phyloP scores from a whole-genome alignment of 768 basidiomycete genomes.

The Melanogaster broomeanus region DNA sequence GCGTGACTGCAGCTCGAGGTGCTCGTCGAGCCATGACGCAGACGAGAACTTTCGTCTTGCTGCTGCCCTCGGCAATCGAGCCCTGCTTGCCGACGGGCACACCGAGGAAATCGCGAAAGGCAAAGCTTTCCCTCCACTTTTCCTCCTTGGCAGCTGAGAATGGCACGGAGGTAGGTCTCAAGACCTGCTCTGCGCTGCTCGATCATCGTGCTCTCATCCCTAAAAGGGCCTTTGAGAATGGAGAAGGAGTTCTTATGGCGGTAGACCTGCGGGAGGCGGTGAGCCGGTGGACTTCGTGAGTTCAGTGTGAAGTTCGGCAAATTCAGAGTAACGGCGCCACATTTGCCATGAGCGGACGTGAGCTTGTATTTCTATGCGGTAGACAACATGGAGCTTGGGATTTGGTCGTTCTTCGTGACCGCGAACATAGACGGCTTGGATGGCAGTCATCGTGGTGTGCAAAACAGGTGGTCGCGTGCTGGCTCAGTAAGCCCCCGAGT shows the following conservation, averaged over 20 bases:
- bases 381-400: slow-evolving; percentile 82
- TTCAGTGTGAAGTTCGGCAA: slow-evolving; percentile 82
- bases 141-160: slow-evolving; percentile 81
- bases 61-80: slow-evolving; percentile 21
- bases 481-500: not conserved
- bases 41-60: slow-evolving; percentile 61
- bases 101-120: slow-evolving; percentile 86
- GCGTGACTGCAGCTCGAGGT: slow-evolving; percentile 71
- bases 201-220: slow-evolving; percentile 56
- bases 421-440: slow-evolving; percentile 74
- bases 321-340: slow-evolving; percentile 94
- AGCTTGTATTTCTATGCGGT: slow-evolving; percentile 81
- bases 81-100: slow-evolving; percentile 67
- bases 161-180: slow-evolving; percentile 84
- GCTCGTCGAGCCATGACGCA: slow-evolving; percentile 89
- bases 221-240: slow-evolving; percentile 56
- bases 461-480: slow-evolving; percentile 6
- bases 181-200: slow-evolving; percentile 79
- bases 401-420: slow-evolving; percentile 64
- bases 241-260: slow-evolving; percentile 82
- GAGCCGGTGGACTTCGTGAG: slow-evolving; percentile 77
- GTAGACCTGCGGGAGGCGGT: slow-evolving; percentile 78
- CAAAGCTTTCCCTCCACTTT: slow-evolving; percentile 76
- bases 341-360: slow-evolving; percentile 92
- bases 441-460: slow-evolving; percentile 56